Conservation (phyloP, 345 rosid genomes). For the Eucalyptus caleyi region DNA sequence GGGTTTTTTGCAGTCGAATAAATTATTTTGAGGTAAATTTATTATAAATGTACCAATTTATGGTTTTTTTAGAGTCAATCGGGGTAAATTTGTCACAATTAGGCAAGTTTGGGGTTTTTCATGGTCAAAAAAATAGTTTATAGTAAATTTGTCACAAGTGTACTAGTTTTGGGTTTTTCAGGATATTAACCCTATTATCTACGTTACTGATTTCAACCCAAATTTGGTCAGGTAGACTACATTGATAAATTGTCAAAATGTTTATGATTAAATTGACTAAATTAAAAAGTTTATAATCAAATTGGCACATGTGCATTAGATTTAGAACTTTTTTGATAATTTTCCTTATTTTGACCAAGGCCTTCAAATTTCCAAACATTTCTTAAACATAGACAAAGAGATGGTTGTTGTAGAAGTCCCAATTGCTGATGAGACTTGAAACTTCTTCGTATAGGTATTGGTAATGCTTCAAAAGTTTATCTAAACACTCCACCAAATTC, state of each 20-base stretch:
- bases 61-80: accelerated
- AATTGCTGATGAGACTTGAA: not conserved
- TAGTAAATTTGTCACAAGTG: too few species aligned
- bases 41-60: too few species aligned
- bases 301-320: not conserved
- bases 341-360: not conserved
- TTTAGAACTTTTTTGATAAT: too few species aligned
- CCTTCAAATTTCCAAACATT: not conserved
- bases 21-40: too few species aligned
- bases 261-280: too few species aligned
- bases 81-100: too few species aligned
- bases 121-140: too few species aligned
- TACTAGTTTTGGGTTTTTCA: accelerated
- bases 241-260: too few species aligned
- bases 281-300: too few species aligned
- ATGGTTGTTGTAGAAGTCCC: not conserved
- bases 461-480: not conserved
- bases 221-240: not conserved
- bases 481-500: not conserved
- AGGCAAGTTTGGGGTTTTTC: too few species aligned
- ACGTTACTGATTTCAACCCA: not conserved
- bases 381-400: not conserved
- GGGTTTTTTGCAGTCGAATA: too few species aligned
- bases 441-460: not conserved
- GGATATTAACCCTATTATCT: too few species aligned